A percentile compares a stretch with the other conserved stretches of the same genome.
phyloP scores from a whole-genome alignment of 257 asterid genomes.

The Scutellaria barbata region DNA sequence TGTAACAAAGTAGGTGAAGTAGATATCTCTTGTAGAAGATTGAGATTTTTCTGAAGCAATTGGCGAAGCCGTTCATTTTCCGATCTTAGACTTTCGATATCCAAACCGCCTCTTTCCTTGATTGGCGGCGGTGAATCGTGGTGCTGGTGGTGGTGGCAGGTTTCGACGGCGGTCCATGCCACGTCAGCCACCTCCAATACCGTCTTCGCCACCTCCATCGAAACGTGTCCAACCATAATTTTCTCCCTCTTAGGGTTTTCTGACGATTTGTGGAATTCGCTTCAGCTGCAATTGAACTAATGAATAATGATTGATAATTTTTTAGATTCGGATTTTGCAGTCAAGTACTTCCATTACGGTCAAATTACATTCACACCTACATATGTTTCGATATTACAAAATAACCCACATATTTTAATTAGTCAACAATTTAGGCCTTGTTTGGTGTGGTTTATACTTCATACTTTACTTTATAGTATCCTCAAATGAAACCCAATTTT shows the following conservation, averaged over 20 bases:
- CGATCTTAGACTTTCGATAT: constrained; percentile 56
- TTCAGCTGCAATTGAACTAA: neutral
- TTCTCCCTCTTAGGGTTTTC: constrained; percentile 27
- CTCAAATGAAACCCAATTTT: no score
- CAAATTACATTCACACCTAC: neutral
- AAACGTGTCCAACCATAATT: constrained; percentile 44
- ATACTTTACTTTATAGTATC: no score
- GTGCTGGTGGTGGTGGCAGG: constrained; percentile 58
- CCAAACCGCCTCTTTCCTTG: constrained; percentile 31
- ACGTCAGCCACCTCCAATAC: constrained; percentile 94
- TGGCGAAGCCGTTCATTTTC: constrained; percentile 74
- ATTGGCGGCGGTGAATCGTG: constrained; percentile 42
- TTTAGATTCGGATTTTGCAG: constrained; percentile 28
- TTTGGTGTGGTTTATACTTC: neutral
- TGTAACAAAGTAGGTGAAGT: constrained; percentile 51
- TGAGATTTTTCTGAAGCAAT: constrained; percentile 75
- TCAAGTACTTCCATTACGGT: neutral
- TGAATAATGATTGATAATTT: constrained; percentile 11
- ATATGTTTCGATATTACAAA: constrained; percentile 15
- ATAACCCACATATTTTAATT: neutral
- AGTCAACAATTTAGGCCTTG: neutral
- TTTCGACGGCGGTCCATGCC: constrained; percentile 83
- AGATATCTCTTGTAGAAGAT: constrained; percentile 61
- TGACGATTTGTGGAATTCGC: neutral
- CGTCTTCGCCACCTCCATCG: constrained; percentile 83